These are phyloP conservation scores for Juncus effusus DNA, from an alignment of 176 grass and related monocot genomes.

Conservation along the genomic window DNA sequence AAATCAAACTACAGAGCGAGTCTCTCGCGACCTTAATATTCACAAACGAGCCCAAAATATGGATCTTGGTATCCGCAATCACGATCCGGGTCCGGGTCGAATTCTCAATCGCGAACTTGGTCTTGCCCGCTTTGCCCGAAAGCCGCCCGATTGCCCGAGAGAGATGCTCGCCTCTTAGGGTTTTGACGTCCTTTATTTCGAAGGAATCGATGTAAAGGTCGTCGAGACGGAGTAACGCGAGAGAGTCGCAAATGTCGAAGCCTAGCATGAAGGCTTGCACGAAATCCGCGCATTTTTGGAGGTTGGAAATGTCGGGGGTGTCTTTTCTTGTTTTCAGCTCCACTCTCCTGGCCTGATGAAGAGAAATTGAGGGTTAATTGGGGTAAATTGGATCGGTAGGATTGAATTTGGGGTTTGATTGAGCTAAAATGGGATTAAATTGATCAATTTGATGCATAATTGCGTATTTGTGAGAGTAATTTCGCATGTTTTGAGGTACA, in stretches of 20 bases:
- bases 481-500: not conserved
- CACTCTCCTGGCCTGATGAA: conserved; percentile 59
- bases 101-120: conserved; percentile 89
- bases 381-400: no score
- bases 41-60: conserved; percentile 88
- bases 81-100: conserved; percentile 85
- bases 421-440: not conserved
- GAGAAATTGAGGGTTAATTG: no score
- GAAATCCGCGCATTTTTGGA: conserved; percentile 78
- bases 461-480: not conserved
- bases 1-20: conserved; percentile 87
- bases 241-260: conserved; percentile 60
- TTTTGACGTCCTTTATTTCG: conserved; percentile 97
- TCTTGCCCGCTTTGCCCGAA: conserved; percentile 91
- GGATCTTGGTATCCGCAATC: conserved; percentile 82
- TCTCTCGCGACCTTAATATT: conserved; percentile 95
- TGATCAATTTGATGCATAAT: not conserved
- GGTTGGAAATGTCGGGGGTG: conserved; percentile 81
- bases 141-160: conserved; percentile 79
- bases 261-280: conserved; percentile 92
- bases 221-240: conserved; percentile 70
- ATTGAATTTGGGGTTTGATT: not conserved
- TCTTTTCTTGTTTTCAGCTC: conserved; percentile 80
- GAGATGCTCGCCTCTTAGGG: conserved; percentile 78
- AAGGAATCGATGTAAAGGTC: conserved; percentile 89